Percentiles rank a stretch among this genome's conserved stretches.
phyloP scores from a whole-genome alignment of 2,329 filamentous ascomycete genomes.

The Penicillium sp. region DNA sequence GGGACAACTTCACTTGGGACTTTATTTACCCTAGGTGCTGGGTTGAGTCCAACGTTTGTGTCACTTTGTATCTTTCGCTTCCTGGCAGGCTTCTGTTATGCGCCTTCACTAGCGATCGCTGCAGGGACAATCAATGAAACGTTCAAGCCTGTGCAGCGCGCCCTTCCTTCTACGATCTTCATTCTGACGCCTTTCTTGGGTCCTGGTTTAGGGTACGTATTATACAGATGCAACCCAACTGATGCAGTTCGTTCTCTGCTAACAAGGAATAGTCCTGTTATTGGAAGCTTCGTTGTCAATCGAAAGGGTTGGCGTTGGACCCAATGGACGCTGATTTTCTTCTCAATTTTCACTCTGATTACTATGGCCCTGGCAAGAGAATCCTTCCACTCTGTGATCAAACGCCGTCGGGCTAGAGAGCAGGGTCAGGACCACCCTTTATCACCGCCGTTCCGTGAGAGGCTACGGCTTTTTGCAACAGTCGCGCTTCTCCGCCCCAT shows the following conservation, averaged over 20 bases:
- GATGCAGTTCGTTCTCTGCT: no score
- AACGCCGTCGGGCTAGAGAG: slow-evolving; percentile 17
- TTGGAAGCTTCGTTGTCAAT: slow-evolving; percentile 24
- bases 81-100: slow-evolving; percentile 22
- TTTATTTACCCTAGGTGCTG: slow-evolving; percentile 20
- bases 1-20: slow-evolving; percentile 15
- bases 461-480: slow-evolving; percentile 16
- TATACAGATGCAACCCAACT: no score
- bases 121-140: slow-evolving; percentile 26
- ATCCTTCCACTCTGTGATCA: slow-evolving; percentile 21
- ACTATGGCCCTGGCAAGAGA: slow-evolving; percentile 13
- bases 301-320: slow-evolving; percentile 27
- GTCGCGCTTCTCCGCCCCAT: slow-evolving; percentile 27
- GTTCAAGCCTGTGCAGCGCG: slow-evolving; percentile 19
- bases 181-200: slow-evolving; percentile 27
- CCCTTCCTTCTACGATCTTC: slow-evolving; percentile 22
- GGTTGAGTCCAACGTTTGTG: slow-evolving; percentile 15
- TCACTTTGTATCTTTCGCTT: slow-evolving; percentile 18
- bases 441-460: slow-evolving; percentile 3
- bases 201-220: slow-evolving; percentile 22
- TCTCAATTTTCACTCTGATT: slow-evolving; percentile 15
- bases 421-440: no score
- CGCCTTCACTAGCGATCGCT: slow-evolving; percentile 18
- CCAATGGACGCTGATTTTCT: slow-evolving; percentile 22
- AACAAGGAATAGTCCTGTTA: slow-evolving; percentile 19